Conservation (phyloP, 1,284 basidiomycete species). For the Uromyces viciae-fabae region DNA sequence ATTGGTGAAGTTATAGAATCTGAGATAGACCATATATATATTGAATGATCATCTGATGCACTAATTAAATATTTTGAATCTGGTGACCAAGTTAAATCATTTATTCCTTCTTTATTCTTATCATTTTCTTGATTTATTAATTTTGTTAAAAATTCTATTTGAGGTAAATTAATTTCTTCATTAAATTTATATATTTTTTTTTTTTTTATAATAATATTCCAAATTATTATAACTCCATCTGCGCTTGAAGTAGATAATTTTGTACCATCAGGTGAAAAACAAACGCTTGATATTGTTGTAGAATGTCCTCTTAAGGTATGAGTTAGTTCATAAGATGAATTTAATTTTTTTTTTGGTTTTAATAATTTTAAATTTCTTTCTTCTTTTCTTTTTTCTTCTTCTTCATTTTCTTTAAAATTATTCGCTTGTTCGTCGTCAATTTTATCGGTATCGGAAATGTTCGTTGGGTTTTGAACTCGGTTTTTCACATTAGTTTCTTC, state of each 20-base stretch:
- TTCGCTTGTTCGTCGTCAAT: no score
- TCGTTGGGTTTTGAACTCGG: no score
- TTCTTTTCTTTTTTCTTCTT: background rate
- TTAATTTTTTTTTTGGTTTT: background rate
- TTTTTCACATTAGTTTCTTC: no score
- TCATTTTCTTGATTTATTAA: background rate
- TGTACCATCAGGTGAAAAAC: constrained; percentile 58
- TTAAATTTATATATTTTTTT: background rate
- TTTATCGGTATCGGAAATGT: no score
- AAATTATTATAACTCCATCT: constrained; percentile 55
- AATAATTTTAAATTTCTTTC: background rate
- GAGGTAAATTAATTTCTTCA: background rate
- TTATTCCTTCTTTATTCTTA: constrained; percentile 62
- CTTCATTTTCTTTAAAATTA: background rate
- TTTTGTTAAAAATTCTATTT: background rate
- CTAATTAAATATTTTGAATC: constrained; percentile 77
- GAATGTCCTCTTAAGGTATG: constrained; percentile 57
- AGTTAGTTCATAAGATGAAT: background rate
- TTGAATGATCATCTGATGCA: constrained; percentile 82
- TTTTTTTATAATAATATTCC: background rate
- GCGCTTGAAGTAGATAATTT: constrained; percentile 57
- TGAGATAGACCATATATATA: constrained; percentile 75
- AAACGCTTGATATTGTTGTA: constrained; percentile 56
- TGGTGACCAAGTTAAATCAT: constrained; percentile 78
- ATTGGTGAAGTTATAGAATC: constrained; percentile 46